Base-by-base conservation (phyloP, 306 rosid genomes). In the Cucurbita moschata region DNA sequence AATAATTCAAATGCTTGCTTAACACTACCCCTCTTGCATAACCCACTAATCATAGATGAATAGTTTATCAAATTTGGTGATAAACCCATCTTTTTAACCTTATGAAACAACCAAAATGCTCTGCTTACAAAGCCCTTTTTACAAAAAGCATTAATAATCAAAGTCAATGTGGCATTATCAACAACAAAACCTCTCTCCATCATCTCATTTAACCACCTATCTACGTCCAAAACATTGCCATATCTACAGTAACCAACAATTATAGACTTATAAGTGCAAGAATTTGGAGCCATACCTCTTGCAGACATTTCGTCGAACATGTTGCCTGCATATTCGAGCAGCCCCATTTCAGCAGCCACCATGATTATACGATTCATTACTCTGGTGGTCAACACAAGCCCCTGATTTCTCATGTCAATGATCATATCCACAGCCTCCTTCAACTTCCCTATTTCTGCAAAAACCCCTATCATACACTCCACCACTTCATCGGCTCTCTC, bases 1-100 rank as follows among this genome's bases (percentile, higher is more conserved):
- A 91, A 83, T 96, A 86, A 85, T 71, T 94, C 99, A 82, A 94
- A 94, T n/a, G 95, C 95, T 73, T 90, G 96, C 83, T 87, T 94
- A 47, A 94, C 76, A 58, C 89, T 89, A n/a, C 99, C 99, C 78
- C 86, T 88, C 81, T 83, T 86, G 78, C 97, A 89, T 83, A 94
- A 79, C 74, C 97, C 97, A 73, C 86, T 87, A 74, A 94, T 91
- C 84, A 94, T 72, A 40, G 87, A 77, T 0, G 95, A 86, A 76
- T 77, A 94, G 63, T 89, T 91, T 72, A 94, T 88, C 84, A 89
- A 57, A 86, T 94, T 94, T 2, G 96, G 96, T 62, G 78, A 84
- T 81, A 91, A 79, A 71, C 95, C 97, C 87, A 78, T 83, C 78
- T 76, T 76, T 77, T 56, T 67, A 63, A 88, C 74, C 83, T 82